Base-by-base conservation (phyloP, 495 filamentous ascomycete genomes). In the Talaromyces ruber region DNA sequence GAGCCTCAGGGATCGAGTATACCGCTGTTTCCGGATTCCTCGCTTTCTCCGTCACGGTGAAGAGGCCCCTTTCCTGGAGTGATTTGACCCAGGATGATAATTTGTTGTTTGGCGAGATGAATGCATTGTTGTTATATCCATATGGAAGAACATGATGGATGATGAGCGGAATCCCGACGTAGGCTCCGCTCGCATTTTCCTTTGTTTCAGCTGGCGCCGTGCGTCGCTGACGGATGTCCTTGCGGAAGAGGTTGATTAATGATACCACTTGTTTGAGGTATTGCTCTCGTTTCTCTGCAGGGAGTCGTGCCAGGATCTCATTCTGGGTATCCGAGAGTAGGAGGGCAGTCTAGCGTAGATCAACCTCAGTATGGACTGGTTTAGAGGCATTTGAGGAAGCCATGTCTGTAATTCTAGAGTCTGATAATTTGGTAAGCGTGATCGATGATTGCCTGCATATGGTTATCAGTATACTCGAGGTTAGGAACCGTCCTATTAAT, bases 21-120 rank as follows among this genome's bases (percentile, higher is more conserved):
- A 24, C 55, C 55, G 55, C 28, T 9, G 55, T 58, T 29, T 58
- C 28, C 5, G 55, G 55, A 24, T 58, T 58, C 30, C 37, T 58
- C 16, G 55, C 32, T 37, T 58, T 37, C 25, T 58, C 55, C 21
- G 55, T n/a, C 55, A 58, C 55, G 28, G 55, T 58, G 55, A 58
- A 58, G 7, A 58, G 55, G 11, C 55, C 32, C 11, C 37, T 58
- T 37, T 58, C 28, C 21, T 58, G 16, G 12, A 58, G 29, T 4
- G 55, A 37, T 29, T 58, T 30, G 55, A 58, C 55, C 55, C 55
- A 58, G 55, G 55, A 58, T 4, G 55, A 58, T 24, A 58, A 29
- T 58, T 58, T 58, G 30, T 37, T 58, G 55, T 58, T 37, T 16
- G 55, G 32, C 21, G 55, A 58, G 11, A 58, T 58, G 32, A 58